Evolutionary conservation across 176 grass and related monocot species (phyloP), one percentile per base, ranked within the genome.

Genomic region (Aegilops longissima): DNA sequence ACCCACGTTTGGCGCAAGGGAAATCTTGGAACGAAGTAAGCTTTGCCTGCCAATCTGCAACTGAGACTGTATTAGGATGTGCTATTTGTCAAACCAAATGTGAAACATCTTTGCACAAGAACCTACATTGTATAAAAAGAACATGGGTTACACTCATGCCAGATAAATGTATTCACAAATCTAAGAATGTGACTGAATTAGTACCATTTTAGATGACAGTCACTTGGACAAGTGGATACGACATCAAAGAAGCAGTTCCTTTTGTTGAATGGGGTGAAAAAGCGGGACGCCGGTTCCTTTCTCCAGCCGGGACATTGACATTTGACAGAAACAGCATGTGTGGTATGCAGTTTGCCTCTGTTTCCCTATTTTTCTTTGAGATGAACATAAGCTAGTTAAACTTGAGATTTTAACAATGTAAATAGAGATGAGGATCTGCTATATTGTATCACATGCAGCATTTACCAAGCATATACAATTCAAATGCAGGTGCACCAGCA

Each of bases 191-290:
- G 52, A 68, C 79, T 14, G 40, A 13, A 81, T 63, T 30, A 30
- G 27, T 68, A 4, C 42, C 23, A 52, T 79, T 65, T 14, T 76
- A 97, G 92, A 97, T 94, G 92, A 86, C 90, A 14, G 90, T 97
- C 45, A 97, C 95, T 30, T 97, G 95, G 95, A 97, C 95, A 81
- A 97, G 92, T 27, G 92, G 95, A 74, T 97, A 97, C 24, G 78
- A 68, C 16, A 94, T 92, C 38, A 83, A 83, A 51, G 88, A 97
- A 38, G 92, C 95, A 33, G 45, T 87, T 39, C 84, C 95, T 63
- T 97, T 97, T 81, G 92, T 92, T 79, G 92, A 97, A 87, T 97
- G 95, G 95, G 87, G 95, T 49, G 71, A 72, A 30, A 56, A 88
- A 54, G 91, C 87, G 4, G 82, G 83, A 18, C 21, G 61, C 12